A percentile compares a stretch with the other conserved stretches of the same genome.
Evolutionary conservation across 495 filamentous ascomycete species (phyloP).

Genomic region (Penicillium lividum): DNA sequence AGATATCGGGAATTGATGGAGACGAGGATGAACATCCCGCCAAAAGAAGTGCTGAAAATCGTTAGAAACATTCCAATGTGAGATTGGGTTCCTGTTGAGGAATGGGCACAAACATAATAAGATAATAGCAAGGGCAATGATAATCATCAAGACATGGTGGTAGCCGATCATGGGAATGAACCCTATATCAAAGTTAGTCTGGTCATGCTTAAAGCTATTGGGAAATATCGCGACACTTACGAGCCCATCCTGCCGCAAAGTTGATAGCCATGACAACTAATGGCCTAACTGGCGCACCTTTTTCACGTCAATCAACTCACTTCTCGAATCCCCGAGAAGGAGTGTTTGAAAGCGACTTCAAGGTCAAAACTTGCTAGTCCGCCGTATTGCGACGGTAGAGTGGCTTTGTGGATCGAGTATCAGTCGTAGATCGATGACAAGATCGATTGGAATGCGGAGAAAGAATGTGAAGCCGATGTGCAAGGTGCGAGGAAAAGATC

Average conservation of each 20-base stretch:
- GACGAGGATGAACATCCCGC: constrained; percentile 72
- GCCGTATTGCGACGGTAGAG: constrained; percentile 3
- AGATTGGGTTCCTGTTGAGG: not conserved
- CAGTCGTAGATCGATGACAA: constrained; percentile 14
- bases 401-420: constrained; percentile 1
- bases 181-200: constrained; percentile 49
- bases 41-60: constrained; percentile 57
- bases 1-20: constrained; percentile 66
- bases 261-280: constrained; percentile 32
- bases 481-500: constrained; percentile 13
- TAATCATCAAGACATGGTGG: constrained; percentile 97
- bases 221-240: constrained; percentile 27
- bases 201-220: not conserved
- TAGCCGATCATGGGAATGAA: constrained; percentile 95
- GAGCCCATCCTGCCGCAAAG: constrained; percentile 31
- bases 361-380: constrained; percentile 10
- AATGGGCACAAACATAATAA: constrained; percentile 75
- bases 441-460: constrained; percentile 34
- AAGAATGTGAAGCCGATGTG: constrained; percentile 20
- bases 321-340: constrained; percentile 54
- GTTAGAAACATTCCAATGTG: constrained; percentile 28
- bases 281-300: constrained; percentile 14
- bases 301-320: constrained; percentile 36
- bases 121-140: constrained; percentile 93
- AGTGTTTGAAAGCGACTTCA: constrained; percentile 22